Evolutionary conservation across 495 filamentous ascomycete species (phyloP), one percentile per base, ranked within the genome.

Genomic region (Daldinia caldariorum): DNA sequence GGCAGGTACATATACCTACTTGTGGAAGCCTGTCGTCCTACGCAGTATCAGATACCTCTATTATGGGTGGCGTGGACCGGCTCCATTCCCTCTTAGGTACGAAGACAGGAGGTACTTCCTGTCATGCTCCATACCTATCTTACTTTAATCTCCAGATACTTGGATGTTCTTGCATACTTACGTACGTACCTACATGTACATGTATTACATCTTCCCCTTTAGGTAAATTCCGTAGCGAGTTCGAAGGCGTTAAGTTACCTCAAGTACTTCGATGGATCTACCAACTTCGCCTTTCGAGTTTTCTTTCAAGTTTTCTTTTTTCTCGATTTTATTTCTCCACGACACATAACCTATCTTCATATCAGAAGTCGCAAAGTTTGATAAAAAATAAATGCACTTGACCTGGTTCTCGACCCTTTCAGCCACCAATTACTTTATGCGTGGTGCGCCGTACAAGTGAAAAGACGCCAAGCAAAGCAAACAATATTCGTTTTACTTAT

Each of bases 401-500:
- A 56, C 43, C 45, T 63, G 32, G 31, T 43, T 49, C 70, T 69
- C 63, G 54, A 70, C 66, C 63, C 51, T 60, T 22, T 55, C 58
- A 35, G 14, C 29, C 53, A 74, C 66, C 49, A 76, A 74, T 56
- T 76, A 74, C 32, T 74, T 74, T 35, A 71, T 74, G 65, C 74
- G 74, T 61, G 74, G 72, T 54, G 74, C 74, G 54, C 53, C 31
- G 29, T 71, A 67, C 61, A 72, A 60, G 64, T 68, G 60, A 71
- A 63, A 63, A 29, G 45, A 63, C 16, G n/a, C 34, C 41, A 14
- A 16, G 26, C 26, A 26, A 26, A 26, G 26, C 26, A 26, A 13
- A 20, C 34, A 14, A 6, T 18, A 32, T 18, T 22, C n/a, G 5
- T 29, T 49, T 58, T 51, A 59, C 37, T 26, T 29, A 67, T 67